A percentile compares a stretch with the other conserved stretches of the same genome.
phyloP scores from a whole-genome alignment of 78 protist species.

The Mantamonas sphyraenae region DNA sequence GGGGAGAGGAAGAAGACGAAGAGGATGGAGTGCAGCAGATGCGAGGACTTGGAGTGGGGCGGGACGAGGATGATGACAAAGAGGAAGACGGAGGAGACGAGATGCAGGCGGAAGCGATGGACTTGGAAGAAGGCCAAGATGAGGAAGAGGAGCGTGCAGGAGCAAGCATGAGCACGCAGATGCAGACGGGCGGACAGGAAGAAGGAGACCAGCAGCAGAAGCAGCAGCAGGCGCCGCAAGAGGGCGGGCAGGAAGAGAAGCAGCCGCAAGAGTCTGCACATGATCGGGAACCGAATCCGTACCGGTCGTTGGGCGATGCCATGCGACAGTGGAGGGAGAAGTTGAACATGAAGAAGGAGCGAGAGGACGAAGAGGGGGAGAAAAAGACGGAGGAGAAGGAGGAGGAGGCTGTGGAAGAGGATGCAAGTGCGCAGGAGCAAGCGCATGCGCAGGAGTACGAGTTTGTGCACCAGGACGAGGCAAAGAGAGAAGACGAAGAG shows the following conservation, averaged over 20 bases:
- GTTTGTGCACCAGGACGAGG: not conserved
- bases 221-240: not conserved
- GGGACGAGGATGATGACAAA: slow-evolving; percentile 2
- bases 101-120: not conserved
- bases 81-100: slow-evolving; percentile 1
- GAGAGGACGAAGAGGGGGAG: not conserved
- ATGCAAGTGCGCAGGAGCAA: slow-evolving; percentile 26
- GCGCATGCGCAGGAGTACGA: slow-evolving; percentile 40
- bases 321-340: slow-evolving; percentile 35
- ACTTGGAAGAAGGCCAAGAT: slow-evolving; percentile 23
- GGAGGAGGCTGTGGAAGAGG: slow-evolving; percentile 25
- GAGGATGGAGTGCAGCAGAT: slow-evolving; percentile 26
- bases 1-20: slow-evolving; percentile 27
- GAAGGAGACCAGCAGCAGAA: not conserved
- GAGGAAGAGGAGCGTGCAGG: not conserved
- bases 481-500: not conserved
- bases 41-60: slow-evolving; percentile 15
- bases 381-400: not conserved
- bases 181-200: not conserved
- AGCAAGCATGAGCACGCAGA: not conserved
- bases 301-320: slow-evolving; percentile 52
- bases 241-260: not conserved
- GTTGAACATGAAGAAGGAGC: slow-evolving; percentile 12
- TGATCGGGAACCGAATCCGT: slow-evolving; percentile 49
- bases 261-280: not conserved